A percentile compares a stretch with the other conserved stretches of the same genome.
These are phyloP conservation scores for Pseudogymnoascus sp. DNA, from an alignment of 2,329 filamentous ascomycete genomes.

Conservation along the genomic window DNA sequence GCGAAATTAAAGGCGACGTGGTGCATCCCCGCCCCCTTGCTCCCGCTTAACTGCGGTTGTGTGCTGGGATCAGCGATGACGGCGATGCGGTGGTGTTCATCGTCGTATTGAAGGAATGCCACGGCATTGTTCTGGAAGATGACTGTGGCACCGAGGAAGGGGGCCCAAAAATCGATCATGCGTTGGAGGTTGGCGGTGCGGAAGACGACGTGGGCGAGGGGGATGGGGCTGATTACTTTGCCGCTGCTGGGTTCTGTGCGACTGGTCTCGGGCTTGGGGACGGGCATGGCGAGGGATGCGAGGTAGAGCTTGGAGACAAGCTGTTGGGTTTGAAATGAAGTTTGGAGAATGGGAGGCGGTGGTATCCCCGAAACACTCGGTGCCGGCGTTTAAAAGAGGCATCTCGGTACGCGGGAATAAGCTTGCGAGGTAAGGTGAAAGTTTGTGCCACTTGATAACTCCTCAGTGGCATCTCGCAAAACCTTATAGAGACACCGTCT, in stretches of 20 bases:
- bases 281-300: constrained; percentile 13
- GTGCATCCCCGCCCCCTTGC: constrained; percentile 27
- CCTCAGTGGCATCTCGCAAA: not conserved
- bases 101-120: constrained; percentile 37
- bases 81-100: constrained; percentile 41
- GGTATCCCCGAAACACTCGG: not conserved
- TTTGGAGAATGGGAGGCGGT: not conserved
- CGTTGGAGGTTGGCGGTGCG: constrained; percentile 23
- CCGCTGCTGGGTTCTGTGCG: constrained; percentile 11
- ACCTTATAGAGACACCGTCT: not conserved
- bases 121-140: constrained; percentile 22
- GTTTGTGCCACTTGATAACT: not conserved
- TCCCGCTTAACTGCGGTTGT: constrained; percentile 15
- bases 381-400: not conserved
- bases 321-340: not conserved
- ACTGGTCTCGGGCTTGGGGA: constrained; percentile 9
- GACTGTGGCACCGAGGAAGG: constrained; percentile 30
- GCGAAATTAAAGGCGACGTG: constrained; percentile 37
- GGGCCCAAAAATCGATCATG: constrained; percentile 32
- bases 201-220: constrained; percentile 26
- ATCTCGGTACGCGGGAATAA: not conserved
- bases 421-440: not conserved
- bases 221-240: not conserved
- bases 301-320: not conserved
- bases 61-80: constrained; percentile 28